Evolutionary conservation across 495 filamentous ascomycete species (phyloP), one percentile per base, ranked within the genome.

Genomic region (Stereocaulon alpinum): DNA sequence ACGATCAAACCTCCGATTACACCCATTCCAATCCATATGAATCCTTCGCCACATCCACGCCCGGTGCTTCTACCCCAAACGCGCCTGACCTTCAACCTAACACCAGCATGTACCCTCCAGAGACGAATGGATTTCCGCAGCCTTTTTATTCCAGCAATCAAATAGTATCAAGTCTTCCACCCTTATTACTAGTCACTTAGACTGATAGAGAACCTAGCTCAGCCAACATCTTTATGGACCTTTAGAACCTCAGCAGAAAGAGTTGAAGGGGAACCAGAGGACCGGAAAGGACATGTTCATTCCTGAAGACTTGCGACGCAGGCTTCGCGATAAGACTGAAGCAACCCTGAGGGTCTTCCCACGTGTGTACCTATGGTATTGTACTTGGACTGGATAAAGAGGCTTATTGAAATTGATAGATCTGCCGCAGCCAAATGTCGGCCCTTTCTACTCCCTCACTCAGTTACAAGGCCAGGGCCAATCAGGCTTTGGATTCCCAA

Each of bases 181-280:
- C 88, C 88, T 29, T 86, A 88, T 73, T 74, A 78, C 71, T 53
- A 58, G 60, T 41, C 56, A 37, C 61, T 55, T 56, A 62, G 15
- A 29, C 56, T 69, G 15, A 68, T 37, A 18, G 29, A 18, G 20
- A 2, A 55, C 59, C 24, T 58, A 88, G 77, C 85, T 88, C 55
- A 82, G 93, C 76, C 95, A 96, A 69, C 92, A 97, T 73, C 81
- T 95, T 7, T 98, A 97, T 68, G 87, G 89, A 22, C 89, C 91
- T 0, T 77, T 88, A 60, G 89, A 88, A n/a, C 83, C 89, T 9
- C 84, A 91, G 66, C 83, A 82, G 60, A 84, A 89, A 66, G 87
- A 86, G 60, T 76, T 90, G 15, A 76, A 86, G 56, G 81, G 84
- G 3, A 95, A 93, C 72, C 90, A 97, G 68, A 82, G 87, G 55